Percentiles rank a stretch among this genome's conserved stretches.
phyloP scores from a whole-genome alignment of 2,329 filamentous ascomycete species.

The Cladophialophora immunda region DNA sequence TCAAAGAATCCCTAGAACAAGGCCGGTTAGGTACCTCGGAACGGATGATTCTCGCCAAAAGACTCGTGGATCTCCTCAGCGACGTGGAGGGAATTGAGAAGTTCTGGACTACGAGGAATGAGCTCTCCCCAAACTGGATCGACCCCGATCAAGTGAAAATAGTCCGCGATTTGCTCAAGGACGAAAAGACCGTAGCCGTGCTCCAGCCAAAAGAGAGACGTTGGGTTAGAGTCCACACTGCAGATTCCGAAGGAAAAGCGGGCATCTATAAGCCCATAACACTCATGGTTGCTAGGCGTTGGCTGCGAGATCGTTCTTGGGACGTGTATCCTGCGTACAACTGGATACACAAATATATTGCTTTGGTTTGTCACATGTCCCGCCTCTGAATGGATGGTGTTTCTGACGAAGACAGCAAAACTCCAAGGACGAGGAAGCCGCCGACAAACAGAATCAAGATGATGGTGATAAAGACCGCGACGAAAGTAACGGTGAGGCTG shows the following conservation, averaged over 20 bases:
- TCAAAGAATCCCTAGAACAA: neutral
- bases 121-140: neutral
- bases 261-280: constrained; percentile 10
- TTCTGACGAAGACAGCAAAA: neutral
- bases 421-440: neutral
- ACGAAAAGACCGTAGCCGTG: neutral
- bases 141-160: neutral
- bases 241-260: neutral
- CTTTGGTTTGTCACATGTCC: neutral
- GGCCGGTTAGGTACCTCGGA: neutral
- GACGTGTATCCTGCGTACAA: neutral
- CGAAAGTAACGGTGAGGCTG: neutral
- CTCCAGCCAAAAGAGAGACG: neutral
- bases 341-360: constrained; percentile 3
- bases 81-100: neutral
- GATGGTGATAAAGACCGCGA: neutral
- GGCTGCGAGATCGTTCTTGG: constrained; percentile 12
- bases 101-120: neutral
- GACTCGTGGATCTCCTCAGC: neutral
- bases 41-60: neutral
- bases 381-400: neutral
- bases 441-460: neutral
- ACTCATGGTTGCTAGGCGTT: constrained; percentile 8
- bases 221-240: neutral
- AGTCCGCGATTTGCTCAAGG: neutral